phyloP scores from a whole-genome alignment of 2,329 filamentous ascomycete species.

The Colletotrichum tanaceti region DNA sequence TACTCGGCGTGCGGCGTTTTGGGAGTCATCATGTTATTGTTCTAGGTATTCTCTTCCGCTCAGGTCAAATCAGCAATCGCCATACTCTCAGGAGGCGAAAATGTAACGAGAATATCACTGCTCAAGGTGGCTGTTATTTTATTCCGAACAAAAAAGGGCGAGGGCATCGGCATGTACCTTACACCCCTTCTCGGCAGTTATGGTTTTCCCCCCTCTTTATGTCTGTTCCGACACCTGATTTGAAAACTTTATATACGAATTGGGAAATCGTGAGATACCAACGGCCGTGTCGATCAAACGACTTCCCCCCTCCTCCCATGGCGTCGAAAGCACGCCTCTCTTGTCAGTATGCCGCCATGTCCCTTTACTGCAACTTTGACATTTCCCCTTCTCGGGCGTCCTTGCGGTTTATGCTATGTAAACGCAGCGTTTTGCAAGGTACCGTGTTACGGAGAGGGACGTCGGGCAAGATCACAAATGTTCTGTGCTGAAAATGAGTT shows the following conservation, averaged over 20 bases:
- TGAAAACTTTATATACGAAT: conserved; percentile 13
- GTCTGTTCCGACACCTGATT: conserved; percentile 2
- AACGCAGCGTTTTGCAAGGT: background rate
- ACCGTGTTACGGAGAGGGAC: background rate
- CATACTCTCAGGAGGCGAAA: background rate
- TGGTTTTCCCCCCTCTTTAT: background rate
- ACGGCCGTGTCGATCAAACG: conserved; percentile 20
- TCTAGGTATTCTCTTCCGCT: background rate
- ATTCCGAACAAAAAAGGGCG: background rate
- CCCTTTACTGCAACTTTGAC: background rate
- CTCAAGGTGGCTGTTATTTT: background rate
- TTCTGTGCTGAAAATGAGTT: conserved; percentile 3
- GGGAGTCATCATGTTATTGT: background rate
- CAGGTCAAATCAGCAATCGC: conserved; percentile 6
- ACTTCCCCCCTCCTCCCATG: background rate
- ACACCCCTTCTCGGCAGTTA: background rate
- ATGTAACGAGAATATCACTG: conserved; percentile 13
- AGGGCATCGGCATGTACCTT: background rate
- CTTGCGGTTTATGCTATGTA: conserved; percentile 17
- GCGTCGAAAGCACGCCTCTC: background rate
- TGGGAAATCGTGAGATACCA: background rate
- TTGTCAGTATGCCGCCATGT: conserved; percentile 15
- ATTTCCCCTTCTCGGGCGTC: background rate
- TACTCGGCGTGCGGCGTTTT: conserved; percentile 31
- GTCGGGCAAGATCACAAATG: background rate